A percentile compares a stretch with the other conserved stretches of the same genome.
These are phyloP conservation scores for Dianthus caryophyllus DNA, from an alignment of 148 eudicot species.

Conservation along the genomic window DNA sequence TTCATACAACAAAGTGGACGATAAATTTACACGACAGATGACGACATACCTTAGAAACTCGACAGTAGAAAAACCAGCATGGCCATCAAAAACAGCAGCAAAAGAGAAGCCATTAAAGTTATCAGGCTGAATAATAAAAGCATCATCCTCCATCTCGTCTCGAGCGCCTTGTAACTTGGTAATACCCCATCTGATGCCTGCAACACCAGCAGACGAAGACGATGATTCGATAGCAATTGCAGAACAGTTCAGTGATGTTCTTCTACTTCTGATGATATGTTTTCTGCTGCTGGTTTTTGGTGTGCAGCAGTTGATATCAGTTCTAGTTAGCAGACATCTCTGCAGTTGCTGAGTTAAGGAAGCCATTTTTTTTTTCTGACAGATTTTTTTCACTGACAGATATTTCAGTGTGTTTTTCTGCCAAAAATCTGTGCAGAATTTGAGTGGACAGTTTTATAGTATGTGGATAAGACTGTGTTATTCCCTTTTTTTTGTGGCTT, in stretches of 20 bases:
- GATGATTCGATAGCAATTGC: constrained; percentile 85
- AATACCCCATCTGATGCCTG: constrained; percentile 72
- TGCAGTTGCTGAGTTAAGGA: constrained; percentile 62
- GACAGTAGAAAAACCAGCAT: constrained; percentile 78
- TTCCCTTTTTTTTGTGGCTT: no score
- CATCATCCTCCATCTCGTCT: constrained; percentile 97
- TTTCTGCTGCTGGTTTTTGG: constrained; percentile 37
- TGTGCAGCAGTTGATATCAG: constrained; percentile 21
- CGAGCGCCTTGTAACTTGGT: constrained; percentile 70
- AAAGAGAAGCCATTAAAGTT: constrained; percentile 55
- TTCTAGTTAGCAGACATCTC: constrained; percentile 41
- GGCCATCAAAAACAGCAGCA: constrained; percentile 98
- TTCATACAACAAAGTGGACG: no score
- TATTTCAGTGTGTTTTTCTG: constrained; percentile 9
- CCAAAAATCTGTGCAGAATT: constrained; percentile 18
- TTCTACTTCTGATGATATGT: constrained; percentile 17
- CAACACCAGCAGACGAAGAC: constrained; percentile 41
- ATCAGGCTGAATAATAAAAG: constrained; percentile 45
- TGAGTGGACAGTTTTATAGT: constrained; percentile 32
- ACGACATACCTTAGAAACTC: constrained; percentile 61
- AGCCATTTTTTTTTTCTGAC: constrained; percentile 44
- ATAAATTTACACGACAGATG: neutral
- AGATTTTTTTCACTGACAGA: constrained; percentile 10
- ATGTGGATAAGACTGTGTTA: constrained; percentile 32
- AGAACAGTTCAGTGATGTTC: constrained; percentile 45